Percentiles rank a stretch among this genome's conserved stretches.
Evolutionary conservation across 2,329 filamentous ascomycete species (phyloP).

Genomic region (Colletotrichum sp.): DNA sequence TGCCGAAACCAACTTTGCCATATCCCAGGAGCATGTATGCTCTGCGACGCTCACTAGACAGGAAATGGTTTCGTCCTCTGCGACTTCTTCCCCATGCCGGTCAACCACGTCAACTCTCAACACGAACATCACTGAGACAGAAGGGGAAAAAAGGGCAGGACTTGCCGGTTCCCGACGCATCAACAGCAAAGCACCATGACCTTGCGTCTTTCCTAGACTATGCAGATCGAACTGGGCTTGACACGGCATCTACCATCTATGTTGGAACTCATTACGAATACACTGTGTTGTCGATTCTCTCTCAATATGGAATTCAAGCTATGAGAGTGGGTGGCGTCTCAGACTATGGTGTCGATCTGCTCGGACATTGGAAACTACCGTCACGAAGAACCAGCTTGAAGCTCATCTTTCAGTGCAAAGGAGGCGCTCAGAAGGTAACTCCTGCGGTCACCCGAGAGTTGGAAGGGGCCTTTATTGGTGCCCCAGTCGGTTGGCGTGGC

Average conservation of each 20-base stretch:
- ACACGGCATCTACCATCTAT: slow-evolving; percentile 63
- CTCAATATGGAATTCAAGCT: slow-evolving; percentile 67
- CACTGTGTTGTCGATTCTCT: slow-evolving; percentile 60
- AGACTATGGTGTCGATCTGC: slow-evolving; percentile 76
- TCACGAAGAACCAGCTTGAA: slow-evolving; percentile 43
- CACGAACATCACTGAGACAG: background rate
- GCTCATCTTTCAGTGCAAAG: slow-evolving; percentile 74
- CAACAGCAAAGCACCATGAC: slow-evolving; percentile 62
- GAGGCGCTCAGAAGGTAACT: slow-evolving; percentile 51
- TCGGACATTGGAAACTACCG: slow-evolving; percentile 72
- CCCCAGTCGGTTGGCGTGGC: slow-evolving; percentile 75
- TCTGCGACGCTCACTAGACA: background rate
- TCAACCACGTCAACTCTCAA: background rate
- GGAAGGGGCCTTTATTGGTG: slow-evolving; percentile 77
- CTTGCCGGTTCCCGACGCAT: slow-evolving; percentile 50
- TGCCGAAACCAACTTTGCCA: no score
- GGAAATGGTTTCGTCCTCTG: background rate
- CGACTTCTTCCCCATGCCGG: background rate
- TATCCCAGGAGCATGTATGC: background rate
- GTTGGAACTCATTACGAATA: slow-evolving; percentile 83
- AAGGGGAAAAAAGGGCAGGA: background rate
- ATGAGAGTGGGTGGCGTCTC: slow-evolving; percentile 68
- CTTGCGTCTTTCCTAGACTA: slow-evolving; percentile 70
- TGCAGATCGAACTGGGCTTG: slow-evolving; percentile 60
- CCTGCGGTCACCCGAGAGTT: slow-evolving; percentile 75